Base-by-base conservation (phyloP, 495 filamentous ascomycete species). In the Daldinia vernicosa region DNA sequence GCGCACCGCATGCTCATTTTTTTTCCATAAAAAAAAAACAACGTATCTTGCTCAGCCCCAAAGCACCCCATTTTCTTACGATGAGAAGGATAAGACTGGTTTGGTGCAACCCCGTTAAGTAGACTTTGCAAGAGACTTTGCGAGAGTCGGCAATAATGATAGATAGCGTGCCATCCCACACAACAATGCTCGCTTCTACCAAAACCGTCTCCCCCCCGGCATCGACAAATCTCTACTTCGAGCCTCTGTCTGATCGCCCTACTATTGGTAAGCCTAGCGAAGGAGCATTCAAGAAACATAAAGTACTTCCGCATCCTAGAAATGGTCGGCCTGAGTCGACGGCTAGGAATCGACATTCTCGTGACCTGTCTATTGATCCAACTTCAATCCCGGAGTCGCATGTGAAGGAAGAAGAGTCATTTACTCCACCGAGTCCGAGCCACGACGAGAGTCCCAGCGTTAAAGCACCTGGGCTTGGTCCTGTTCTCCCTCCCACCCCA, bases 231-330 rank as follows among this genome's bases (percentile, higher is more conserved):
- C 71, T 77, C 55, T 76, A 76, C 24, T 77, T 76, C 66, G 76
- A 75, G 33, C 74, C 69, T 58, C 65, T 70, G 53, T 39, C 58
- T 40, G 65, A 72, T 59, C 65, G 50, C 50, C 69, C 55, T 61
- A 58, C 74, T n/a, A 61, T 69, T 52, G 59, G 50, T 50, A 71
- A 72, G 45, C 62, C 75, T 52, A 71, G 47, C 57, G 81, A 74
- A 74, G 77, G 72, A 39, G 80, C 82, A 60, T 82, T 88, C 74
- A 88, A 82, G 76, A 87, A 81, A 70, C 86, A 87, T 72, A 87
- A 86, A 74, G 75, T 79, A 24, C 78, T 88, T 24, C 86, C 86
- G 35, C 84, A 82, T 62, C 86, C 85, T 39, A 79, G 76, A 59
- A 82, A 70, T 65, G 75, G 80, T 51, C 71, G 39, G 19, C 67